These are phyloP conservation scores for Pterocarpus macrocarpus DNA, from an alignment of 306 rosid species.

Conservation along the genomic window DNA sequence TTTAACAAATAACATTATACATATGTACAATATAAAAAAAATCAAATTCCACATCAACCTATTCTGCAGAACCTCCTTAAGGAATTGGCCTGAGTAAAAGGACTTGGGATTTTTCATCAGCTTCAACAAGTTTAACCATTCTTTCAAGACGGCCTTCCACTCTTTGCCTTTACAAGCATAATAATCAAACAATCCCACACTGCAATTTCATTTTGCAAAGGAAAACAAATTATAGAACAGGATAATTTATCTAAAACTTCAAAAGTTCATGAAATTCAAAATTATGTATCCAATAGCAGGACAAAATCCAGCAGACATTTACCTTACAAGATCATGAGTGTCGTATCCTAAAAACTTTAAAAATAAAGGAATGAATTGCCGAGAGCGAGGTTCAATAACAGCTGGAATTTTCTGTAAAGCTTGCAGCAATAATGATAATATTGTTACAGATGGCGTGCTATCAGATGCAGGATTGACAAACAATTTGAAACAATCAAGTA, in stretches of 20 bases:
- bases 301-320: constrained; percentile 43
- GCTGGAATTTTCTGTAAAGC: constrained; percentile 75
- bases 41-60: constrained; percentile 64
- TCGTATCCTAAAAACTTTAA: constrained; percentile 82
- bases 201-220: constrained; percentile 55
- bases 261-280: constrained; percentile 36
- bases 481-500: constrained; percentile 59
- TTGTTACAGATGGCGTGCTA: constrained; percentile 69
- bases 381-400: constrained; percentile 70
- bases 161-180: constrained; percentile 83
- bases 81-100: constrained; percentile 65
- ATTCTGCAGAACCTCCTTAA: constrained; percentile 79
- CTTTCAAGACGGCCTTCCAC: constrained; percentile 86
- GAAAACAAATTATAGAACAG: constrained; percentile 41
- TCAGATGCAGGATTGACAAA: constrained; percentile 63
- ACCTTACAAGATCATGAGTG: constrained; percentile 66
- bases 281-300: neutral
- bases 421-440: constrained; percentile 74
- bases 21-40: constrained; percentile 13
- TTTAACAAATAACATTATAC: constrained; percentile 3
- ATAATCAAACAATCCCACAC: constrained; percentile 80
- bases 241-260: constrained; percentile 23
- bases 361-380: constrained; percentile 71
- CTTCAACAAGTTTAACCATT: constrained; percentile 92
- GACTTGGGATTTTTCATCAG: constrained; percentile 78